Evolutionary conservation across 2,329 filamentous ascomycete species (phyloP).

Genomic region (Penicillium sp.): DNA sequence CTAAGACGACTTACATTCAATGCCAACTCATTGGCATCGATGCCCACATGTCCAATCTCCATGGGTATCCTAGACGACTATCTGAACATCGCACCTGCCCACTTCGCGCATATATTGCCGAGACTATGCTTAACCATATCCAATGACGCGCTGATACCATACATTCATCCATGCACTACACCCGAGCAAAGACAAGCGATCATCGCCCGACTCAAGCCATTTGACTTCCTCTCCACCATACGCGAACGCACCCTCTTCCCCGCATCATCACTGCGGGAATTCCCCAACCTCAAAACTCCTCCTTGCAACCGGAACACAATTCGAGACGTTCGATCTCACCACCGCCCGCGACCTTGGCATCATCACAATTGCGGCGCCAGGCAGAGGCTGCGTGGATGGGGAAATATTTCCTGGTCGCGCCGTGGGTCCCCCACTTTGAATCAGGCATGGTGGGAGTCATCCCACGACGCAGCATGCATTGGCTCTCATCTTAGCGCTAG

Average conservation of each 20-base stretch:
- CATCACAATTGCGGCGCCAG: neutral
- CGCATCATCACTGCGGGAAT: neutral
- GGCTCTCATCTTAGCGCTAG: neutral
- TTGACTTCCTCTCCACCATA: neutral
- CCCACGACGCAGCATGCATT: neutral
- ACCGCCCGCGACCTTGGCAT: neutral
- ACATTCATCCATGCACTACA: neutral
- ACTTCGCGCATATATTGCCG: neutral
- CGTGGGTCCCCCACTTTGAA: neutral
- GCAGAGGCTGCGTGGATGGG: neutral
- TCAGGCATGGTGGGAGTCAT: neutral
- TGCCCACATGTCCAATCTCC: neutral
- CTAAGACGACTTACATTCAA: too few relatives aligned
- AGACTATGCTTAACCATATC: neutral
- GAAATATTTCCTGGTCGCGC: neutral
- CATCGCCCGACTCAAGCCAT: neutral
- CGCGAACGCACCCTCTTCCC: neutral
- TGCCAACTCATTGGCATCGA: too few relatives aligned
- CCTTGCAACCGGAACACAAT: neutral
- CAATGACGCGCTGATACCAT: neutral
- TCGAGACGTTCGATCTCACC: neutral
- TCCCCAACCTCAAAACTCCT: slow-evolving; percentile 1
- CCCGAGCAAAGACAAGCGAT: neutral
- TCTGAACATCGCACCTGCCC: neutral
- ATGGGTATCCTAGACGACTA: slow-evolving; percentile 1